Evolutionary conservation across 2,329 filamentous ascomycete species (phyloP).

Genomic region (Thielaviopsis populi): DNA sequence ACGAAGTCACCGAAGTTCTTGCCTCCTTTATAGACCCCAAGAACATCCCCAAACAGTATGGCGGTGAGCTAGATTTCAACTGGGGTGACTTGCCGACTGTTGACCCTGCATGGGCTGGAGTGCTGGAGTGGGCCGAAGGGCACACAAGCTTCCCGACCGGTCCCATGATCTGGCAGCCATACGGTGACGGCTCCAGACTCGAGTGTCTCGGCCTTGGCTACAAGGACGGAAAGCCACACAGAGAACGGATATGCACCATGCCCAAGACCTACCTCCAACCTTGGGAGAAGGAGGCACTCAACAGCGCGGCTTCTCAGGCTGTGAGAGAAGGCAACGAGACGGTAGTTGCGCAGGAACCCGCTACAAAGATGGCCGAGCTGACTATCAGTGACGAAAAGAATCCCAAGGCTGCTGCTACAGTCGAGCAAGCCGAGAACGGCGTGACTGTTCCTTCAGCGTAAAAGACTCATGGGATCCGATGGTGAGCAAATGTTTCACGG

Average conservation of each 20-base stretch:
- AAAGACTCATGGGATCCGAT: neutral
- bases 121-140: conserved; percentile 38
- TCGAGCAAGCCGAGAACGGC: conserved; percentile 3
- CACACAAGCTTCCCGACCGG: conserved; percentile 39
- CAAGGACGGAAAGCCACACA: conserved; percentile 30
- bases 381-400: conserved; percentile 21
- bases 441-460: conserved; percentile 8
- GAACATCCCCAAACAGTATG: conserved; percentile 81
- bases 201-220: conserved; percentile 41
- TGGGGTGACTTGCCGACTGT: conserved; percentile 62
- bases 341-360: neutral
- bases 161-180: conserved; percentile 42
- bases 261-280: conserved; percentile 28
- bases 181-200: conserved; percentile 30
- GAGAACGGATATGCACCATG: conserved; percentile 37
- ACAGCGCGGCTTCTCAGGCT: neutral
- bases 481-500: neutral
- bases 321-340: conserved; percentile 8
- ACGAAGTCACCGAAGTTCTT: conserved; percentile 63
- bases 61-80: conserved; percentile 67
- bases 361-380: conserved; percentile 13
- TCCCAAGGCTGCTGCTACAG: conserved; percentile 11
- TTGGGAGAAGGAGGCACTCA: conserved; percentile 14
- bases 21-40: conserved; percentile 64
- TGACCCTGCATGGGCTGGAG: conserved; percentile 44